Evolutionary conservation across 1,284 basidiomycete species (phyloP).

Genomic region (Exobasidium cylindrosporum): DNA sequence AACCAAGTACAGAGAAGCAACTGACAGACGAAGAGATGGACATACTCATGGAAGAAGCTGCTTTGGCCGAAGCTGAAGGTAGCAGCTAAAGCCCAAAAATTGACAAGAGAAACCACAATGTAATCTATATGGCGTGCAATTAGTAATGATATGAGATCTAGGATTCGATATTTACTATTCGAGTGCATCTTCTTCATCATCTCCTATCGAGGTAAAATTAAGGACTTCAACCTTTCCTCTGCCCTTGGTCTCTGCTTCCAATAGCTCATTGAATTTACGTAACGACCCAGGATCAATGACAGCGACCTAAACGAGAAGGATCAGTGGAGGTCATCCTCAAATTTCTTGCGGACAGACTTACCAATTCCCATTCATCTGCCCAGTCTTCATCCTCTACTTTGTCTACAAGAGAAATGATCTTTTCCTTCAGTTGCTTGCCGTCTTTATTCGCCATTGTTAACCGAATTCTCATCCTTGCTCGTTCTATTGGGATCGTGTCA

Average conservation of each 20-base stretch:
- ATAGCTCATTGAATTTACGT: constrained; percentile 79
- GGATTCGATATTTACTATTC: constrained; percentile 2
- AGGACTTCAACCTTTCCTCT: constrained; percentile 67
- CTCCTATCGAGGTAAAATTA: constrained; percentile 42
- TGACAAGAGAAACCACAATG: background rate
- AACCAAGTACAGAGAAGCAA: background rate
- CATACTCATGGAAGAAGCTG: background rate
- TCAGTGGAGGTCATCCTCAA: constrained; percentile 11
- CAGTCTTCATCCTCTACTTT: constrained; percentile 81
- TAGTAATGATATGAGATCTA: constrained; percentile 1
- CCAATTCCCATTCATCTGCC: constrained; percentile 79
- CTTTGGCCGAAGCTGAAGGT: background rate
- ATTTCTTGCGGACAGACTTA: constrained; percentile 58
- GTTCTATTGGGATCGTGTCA: constrained; percentile 80
- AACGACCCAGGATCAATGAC: constrained; percentile 91
- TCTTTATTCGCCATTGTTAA: constrained; percentile 75
- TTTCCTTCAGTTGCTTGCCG: constrained; percentile 69
- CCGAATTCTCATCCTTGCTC: constrained; percentile 86
- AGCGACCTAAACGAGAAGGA: constrained; percentile 64
- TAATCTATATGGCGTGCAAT: background rate
- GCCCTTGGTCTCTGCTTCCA: constrained; percentile 77
- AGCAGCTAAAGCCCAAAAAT: background rate
- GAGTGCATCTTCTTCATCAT: constrained; percentile 40
- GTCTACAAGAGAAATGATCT: constrained; percentile 71
- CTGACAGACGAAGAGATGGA: constrained; percentile 6